A percentile compares a stretch with the other conserved stretches of the same genome.
Evolutionary conservation across 78 protist genomes (phyloP).

Genomic region (slime mould (Dictyostelium discoideum)): dicty_2.7 NC_007090.3:4372501-4373000

Average conservation of each 20-base stretch:
- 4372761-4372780: not conserved
- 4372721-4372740: too few relatives aligned
- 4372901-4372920: not conserved
- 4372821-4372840: not conserved
- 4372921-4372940: not conserved
- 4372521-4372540: not conserved
- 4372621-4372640: too few relatives aligned
- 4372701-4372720: not conserved
- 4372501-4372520: not conserved
- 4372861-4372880: not conserved
- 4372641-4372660: too few relatives aligned
- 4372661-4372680: not conserved
- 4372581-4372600: not conserved
- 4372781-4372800: not conserved
- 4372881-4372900: not conserved
- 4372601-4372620: not conserved
- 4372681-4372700: not conserved
- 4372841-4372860: not conserved
- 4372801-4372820: not conserved
- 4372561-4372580: not conserved
- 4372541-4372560: not conserved
- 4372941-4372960: not conserved
- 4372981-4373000: not conserved
- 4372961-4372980: not conserved
- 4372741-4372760: not conserved